Evolutionary conservation across 345 rosid genomes (phyloP).

Genomic region (Populus nigra): DNA sequence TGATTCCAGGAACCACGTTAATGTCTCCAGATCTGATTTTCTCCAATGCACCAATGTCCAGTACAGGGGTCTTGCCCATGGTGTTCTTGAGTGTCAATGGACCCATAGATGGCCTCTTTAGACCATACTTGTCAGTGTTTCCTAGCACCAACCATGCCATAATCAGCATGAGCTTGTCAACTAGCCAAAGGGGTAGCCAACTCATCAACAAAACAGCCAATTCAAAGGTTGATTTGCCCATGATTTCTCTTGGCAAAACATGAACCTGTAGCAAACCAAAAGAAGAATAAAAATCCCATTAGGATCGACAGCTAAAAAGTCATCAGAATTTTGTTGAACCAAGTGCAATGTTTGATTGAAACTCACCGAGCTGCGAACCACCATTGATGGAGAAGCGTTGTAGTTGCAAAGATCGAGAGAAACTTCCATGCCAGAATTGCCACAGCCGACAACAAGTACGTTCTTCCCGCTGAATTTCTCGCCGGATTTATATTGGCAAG

Average conservation of each 20-base stretch:
- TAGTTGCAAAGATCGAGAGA: conserved; percentile 84
- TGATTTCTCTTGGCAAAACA: conserved; percentile 77
- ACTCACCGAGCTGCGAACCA: conserved; percentile 84
- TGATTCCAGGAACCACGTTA: conserved; percentile 71
- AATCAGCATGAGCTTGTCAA: conserved; percentile 56
- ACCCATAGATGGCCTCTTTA: conserved; percentile 65
- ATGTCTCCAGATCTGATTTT: conserved; percentile 66
- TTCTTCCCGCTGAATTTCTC: conserved; percentile 57
- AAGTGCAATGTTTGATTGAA: no score
- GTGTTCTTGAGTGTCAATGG: conserved; percentile 61
- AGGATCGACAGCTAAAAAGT: not conserved
- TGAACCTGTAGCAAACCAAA: conserved; percentile 53
- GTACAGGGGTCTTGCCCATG: conserved; percentile 71
- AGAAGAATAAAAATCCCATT: not conserved
- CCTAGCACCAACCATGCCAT: conserved; percentile 59
- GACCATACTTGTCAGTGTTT: conserved; percentile 50
- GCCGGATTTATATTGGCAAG: conserved; percentile 76
- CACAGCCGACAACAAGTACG: conserved; percentile 87
- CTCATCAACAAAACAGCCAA: conserved; percentile 48
- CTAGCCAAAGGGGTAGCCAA: conserved; percentile 79
- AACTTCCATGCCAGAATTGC: conserved; percentile 96
- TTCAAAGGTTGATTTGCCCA: conserved; percentile 78
- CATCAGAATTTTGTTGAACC: no score
- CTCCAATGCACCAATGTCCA: conserved; percentile 71
- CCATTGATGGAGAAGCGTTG: conserved; percentile 70